These are phyloP conservation scores for Flagelloscypha sp. DNA, from an alignment of 768 basidiomycete species.

Conservation along the genomic window DNA sequence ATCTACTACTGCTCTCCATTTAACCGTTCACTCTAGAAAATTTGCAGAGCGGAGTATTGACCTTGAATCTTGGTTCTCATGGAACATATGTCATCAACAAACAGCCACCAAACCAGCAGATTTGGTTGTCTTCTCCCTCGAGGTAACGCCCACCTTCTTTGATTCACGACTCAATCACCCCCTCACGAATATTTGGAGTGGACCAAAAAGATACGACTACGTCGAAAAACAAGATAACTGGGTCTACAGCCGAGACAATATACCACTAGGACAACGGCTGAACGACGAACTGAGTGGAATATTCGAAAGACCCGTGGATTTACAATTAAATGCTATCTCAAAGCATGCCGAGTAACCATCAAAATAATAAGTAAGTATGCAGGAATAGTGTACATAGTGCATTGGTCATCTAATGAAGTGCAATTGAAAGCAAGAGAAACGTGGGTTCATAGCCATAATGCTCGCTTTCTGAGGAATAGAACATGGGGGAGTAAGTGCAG, in stretches of 20 bases:
- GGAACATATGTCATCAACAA: slow-evolving; percentile 96
- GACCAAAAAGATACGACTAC: slow-evolving; percentile 90
- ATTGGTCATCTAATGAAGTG: too few relatives aligned
- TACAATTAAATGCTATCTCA: too few relatives aligned
- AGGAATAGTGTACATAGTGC: too few relatives aligned
- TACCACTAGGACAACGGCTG: slow-evolving; percentile 51
- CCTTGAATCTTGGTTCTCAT: slow-evolving; percentile 61
- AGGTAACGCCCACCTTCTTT: slow-evolving; percentile 40
- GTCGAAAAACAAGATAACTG: slow-evolving; percentile 47
- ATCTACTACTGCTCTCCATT: neutral
- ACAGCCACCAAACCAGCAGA: slow-evolving; percentile 95
- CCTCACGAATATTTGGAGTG: slow-evolving; percentile 35
- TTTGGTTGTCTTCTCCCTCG: slow-evolving; percentile 87
- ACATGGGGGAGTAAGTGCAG: too few relatives aligned
- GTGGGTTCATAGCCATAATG: too few relatives aligned
- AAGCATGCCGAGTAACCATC: too few relatives aligned
- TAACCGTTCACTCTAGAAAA: neutral
- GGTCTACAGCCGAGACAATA: slow-evolving; percentile 69
- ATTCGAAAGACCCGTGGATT: slow-evolving; percentile 25
- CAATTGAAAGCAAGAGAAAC: too few relatives aligned
- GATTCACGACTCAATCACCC: neutral
- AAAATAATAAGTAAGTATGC: too few relatives aligned
- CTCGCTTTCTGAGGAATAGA: too few relatives aligned
- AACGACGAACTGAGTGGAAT: slow-evolving; percentile 55
- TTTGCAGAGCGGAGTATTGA: slow-evolving; percentile 80